These are phyloP conservation scores for Phytophthora pini DNA, from an alignment of 352 stramenopile species.

Conservation along the genomic window DNA sequence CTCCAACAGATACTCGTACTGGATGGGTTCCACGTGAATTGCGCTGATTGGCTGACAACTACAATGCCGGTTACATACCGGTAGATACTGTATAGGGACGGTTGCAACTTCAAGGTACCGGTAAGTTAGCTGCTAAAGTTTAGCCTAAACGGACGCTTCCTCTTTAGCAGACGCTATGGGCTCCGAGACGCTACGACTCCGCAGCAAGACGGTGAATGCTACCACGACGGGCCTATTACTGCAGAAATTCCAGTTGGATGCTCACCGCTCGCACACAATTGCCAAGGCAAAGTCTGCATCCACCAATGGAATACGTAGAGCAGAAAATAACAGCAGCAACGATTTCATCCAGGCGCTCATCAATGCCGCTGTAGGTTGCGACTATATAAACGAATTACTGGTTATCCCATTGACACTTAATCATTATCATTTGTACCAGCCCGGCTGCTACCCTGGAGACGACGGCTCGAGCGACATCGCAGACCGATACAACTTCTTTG, in stretches of 20 bases:
- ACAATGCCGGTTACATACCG: background rate
- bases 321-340: background rate
- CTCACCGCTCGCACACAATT: constrained; percentile 11
- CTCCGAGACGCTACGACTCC: constrained; percentile 26
- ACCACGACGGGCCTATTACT: constrained; percentile 25
- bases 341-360: constrained; percentile 34
- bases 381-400: no score
- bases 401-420: no score
- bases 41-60: constrained; percentile 27
- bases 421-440: constrained; percentile 24
- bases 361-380: constrained; percentile 24
- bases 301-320: background rate
- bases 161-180: constrained; percentile 9
- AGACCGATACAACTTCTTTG: constrained; percentile 74
- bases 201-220: constrained; percentile 10
- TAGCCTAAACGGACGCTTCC: constrained; percentile 1
- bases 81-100: background rate
- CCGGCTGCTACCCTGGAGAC: constrained; percentile 57
- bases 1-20: constrained; percentile 13
- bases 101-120: constrained; percentile 20
- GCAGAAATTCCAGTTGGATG: constrained; percentile 24
- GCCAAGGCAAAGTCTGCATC: constrained; percentile 1
- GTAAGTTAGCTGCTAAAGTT: no score
- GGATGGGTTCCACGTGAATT: constrained; percentile 29
- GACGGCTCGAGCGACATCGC: constrained; percentile 58